These are phyloP conservation scores for Drechslerella stenobrocha DNA, from an alignment of 2,329 filamentous ascomycete genomes.

Conservation along the genomic window DNA sequence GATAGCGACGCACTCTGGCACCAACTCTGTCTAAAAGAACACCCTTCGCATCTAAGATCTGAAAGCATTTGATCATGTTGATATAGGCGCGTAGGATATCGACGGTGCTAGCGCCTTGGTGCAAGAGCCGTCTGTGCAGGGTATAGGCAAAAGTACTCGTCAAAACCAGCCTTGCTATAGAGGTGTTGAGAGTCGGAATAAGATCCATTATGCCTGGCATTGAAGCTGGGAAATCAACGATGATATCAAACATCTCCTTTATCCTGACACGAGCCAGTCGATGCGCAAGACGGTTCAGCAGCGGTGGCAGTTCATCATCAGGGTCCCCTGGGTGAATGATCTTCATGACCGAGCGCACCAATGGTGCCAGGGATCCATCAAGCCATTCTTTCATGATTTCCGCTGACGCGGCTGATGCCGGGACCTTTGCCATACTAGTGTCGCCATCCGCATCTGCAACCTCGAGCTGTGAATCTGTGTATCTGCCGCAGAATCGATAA, in stretches of 20 bases:
- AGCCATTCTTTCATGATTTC: slow-evolving; percentile 47
- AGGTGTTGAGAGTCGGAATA: slow-evolving; percentile 50
- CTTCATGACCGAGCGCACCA: slow-evolving; percentile 40
- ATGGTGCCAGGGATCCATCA: slow-evolving; percentile 31
- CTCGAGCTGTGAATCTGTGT: slow-evolving; percentile 37
- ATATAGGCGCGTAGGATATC: slow-evolving; percentile 71
- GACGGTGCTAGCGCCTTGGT: slow-evolving; percentile 69
- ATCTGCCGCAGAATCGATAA: slow-evolving; percentile 38
- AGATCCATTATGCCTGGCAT: slow-evolving; percentile 71
- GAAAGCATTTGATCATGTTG: slow-evolving; percentile 67
- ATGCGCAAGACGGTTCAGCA: slow-evolving; percentile 54
- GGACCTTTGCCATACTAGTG: slow-evolving; percentile 43
- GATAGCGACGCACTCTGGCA: slow-evolving; percentile 66
- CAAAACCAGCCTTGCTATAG: slow-evolving; percentile 63
- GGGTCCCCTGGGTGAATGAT: slow-evolving; percentile 37
- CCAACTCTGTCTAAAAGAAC: slow-evolving; percentile 69
- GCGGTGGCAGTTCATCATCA: slow-evolving; percentile 26
- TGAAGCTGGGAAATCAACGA: slow-evolving; percentile 73
- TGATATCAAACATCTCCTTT: slow-evolving; percentile 75
- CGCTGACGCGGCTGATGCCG: slow-evolving; percentile 38
- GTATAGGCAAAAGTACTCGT: slow-evolving; percentile 70
- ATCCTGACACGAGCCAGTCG: slow-evolving; percentile 69
- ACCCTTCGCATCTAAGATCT: slow-evolving; percentile 66
- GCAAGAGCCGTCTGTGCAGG: slow-evolving; percentile 68
- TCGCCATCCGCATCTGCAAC: slow-evolving; percentile 38